Evolutionary conservation across 768 basidiomycete genomes (phyloP).

Genomic region (Tephrocybe sp.): DNA sequence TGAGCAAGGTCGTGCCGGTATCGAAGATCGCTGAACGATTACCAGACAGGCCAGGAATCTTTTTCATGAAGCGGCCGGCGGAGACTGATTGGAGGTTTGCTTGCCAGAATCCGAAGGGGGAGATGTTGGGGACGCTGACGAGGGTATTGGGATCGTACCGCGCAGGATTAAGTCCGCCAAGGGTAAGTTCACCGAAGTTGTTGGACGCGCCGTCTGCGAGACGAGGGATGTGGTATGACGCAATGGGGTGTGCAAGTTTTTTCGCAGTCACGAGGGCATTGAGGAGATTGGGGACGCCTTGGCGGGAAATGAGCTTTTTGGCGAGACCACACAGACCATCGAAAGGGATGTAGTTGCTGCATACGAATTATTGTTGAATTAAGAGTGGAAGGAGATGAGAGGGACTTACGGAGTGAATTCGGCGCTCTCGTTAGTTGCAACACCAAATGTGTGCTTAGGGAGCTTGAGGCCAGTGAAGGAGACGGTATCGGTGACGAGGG

Average conservation of each 20-base stretch:
- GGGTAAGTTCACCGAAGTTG: constrained; percentile 58
- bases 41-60: constrained; percentile 31
- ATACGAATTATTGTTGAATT: not conserved
- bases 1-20: constrained; percentile 31
- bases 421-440: constrained; percentile 48
- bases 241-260: constrained; percentile 50
- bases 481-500: constrained; percentile 55
- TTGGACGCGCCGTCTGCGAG: constrained; percentile 37
- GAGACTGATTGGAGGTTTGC: constrained; percentile 45
- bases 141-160: constrained; percentile 50
- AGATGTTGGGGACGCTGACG: constrained; percentile 49
- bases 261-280: constrained; percentile 50
- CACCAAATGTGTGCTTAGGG: constrained; percentile 56
- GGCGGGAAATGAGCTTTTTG: constrained; percentile 46
- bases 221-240: constrained; percentile 70
- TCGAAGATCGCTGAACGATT: constrained; percentile 57
- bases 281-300: constrained; percentile 52
- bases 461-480: constrained; percentile 56
- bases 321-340: constrained; percentile 58
- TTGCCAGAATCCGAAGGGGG: constrained; percentile 49
- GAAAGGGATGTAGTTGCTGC: constrained; percentile 34
- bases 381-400: constrained; percentile 3
- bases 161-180: constrained; percentile 56
- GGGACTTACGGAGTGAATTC: constrained; percentile 45
- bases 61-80: constrained; percentile 36